Evolutionary conservation across 805 yeast species (phyloP).

Genomic region (Ogataea nitratoaversa): DNA sequence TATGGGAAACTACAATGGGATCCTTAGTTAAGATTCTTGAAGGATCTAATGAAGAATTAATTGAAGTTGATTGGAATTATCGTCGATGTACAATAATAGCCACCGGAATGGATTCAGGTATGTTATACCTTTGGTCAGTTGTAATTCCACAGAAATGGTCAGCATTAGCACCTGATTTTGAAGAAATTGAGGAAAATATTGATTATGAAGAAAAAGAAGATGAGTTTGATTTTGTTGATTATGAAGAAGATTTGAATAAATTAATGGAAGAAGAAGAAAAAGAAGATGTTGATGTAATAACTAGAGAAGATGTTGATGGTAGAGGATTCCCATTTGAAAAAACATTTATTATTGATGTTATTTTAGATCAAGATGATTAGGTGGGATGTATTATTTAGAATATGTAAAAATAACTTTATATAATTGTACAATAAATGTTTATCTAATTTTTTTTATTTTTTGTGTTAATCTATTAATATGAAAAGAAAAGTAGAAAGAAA

Average conservation of each 20-base stretch:
- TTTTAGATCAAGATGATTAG: conserved; percentile 7
- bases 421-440: not conserved
- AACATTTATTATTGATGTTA: conserved; percentile 52
- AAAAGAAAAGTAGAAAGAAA: too few species aligned
- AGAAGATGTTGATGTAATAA: conserved; percentile 57
- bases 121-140: conserved; percentile 77
- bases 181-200: conserved; percentile 87
- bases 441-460: not conserved
- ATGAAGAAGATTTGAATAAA: conserved; percentile 57
- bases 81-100: conserved; percentile 70
- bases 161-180: conserved; percentile 94
- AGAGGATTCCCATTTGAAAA: conserved; percentile 59
- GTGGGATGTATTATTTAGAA: not conserved
- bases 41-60: conserved; percentile 84
- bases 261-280: conserved; percentile 63
- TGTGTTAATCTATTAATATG: too few species aligned
- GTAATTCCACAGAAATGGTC: conserved; percentile 91
- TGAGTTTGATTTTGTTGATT: conserved; percentile 80
- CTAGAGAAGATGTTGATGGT: conserved; percentile 62
- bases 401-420: not conserved
- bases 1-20: conserved; percentile 91
- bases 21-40: conserved; percentile 84
- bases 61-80: conserved; percentile 85
- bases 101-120: conserved; percentile 82
- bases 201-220: conserved; percentile 86